A percentile compares a stretch with the other conserved stretches of the same genome.
Conservation (phyloP, 345 rosid genomes). For the Boechera divaricarpa region DNA sequence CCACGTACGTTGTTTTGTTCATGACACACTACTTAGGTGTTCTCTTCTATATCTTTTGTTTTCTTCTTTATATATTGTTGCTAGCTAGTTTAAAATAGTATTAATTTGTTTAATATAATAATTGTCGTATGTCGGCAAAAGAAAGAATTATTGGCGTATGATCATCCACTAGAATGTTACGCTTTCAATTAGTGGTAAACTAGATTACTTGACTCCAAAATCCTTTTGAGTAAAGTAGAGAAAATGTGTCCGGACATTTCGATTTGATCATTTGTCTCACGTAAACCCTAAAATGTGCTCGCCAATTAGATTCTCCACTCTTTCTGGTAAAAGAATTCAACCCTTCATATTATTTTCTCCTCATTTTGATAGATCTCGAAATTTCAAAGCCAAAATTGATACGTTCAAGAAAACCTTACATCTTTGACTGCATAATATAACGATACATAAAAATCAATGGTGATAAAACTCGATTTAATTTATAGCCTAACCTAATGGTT, state of each 20-base stretch:
- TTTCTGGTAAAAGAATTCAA: not conserved
- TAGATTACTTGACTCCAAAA: not conserved
- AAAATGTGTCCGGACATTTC: not conserved
- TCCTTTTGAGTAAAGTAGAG: not conserved
- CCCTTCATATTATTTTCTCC: slow-evolving; percentile 4
- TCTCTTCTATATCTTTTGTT: slow-evolving; percentile 13
- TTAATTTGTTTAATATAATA: not conserved
- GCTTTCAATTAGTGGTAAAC: not conserved
- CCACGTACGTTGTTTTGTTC: slow-evolving; percentile 25
- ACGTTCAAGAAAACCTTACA: not conserved
- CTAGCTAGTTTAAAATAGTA: not conserved
- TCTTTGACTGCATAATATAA: not conserved
- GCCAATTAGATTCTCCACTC: slow-evolving; percentile 2
- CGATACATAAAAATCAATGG: not conserved
- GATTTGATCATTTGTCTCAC: not conserved
- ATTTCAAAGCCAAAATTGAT: not conserved
- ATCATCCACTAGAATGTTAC: not conserved
- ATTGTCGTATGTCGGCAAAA: slow-evolving; percentile 8
- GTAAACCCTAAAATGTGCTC: slow-evolving; percentile 20
- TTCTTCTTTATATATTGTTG: slow-evolving; percentile 4
- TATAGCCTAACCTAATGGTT: not conserved
- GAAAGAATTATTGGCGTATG: slow-evolving; percentile 9
- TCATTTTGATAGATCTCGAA: not conserved
- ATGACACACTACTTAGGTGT: slow-evolving; percentile 1
- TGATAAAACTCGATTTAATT: not conserved